These are phyloP conservation scores for Cladobotryum mycophilum DNA, from an alignment of 2,329 filamentous ascomycete species.

Conservation along the genomic window DNA sequence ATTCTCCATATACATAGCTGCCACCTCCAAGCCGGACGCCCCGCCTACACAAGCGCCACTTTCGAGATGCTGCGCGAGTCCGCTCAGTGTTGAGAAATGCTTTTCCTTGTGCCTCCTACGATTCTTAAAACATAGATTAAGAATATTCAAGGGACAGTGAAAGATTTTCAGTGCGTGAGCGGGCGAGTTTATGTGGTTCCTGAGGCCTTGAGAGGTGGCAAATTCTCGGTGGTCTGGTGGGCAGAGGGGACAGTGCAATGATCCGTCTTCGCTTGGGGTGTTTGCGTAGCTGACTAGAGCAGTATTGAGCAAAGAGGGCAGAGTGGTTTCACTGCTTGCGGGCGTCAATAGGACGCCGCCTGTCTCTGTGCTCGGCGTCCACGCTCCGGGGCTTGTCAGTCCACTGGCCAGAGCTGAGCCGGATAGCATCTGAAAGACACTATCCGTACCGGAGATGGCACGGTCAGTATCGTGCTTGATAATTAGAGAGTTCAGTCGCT, in stretches of 20 bases:
- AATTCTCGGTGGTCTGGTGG: not conserved
- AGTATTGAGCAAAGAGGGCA: not conserved
- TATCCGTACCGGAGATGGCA: conserved; percentile 3
- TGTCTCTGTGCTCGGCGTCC: not conserved
- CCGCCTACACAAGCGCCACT: conserved; percentile 10
- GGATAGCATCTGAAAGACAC: not conserved
- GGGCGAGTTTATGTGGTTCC: not conserved
- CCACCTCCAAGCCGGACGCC: not conserved
- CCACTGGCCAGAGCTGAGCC: no score
- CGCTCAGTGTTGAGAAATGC: conserved; percentile 10
- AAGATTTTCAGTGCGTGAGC: conserved; percentile 3
- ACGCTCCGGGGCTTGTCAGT: not conserved
- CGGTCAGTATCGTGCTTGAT: conserved; percentile 8
- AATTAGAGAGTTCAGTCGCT: conserved; percentile 6
- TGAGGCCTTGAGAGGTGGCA: not conserved
- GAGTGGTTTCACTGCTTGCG: not conserved
- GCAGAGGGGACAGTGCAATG: not conserved
- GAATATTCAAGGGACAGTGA: not conserved
- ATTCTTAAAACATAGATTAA: not conserved
- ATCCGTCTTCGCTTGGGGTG: no score
- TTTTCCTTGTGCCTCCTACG: not conserved
- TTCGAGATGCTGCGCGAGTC: conserved; percentile 14
- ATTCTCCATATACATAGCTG: not conserved
- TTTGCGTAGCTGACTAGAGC: no score
- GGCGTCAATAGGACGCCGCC: not conserved